Evolutionary conservation across 192 early-diverging fungal genomes (phyloP), one percentile per base, ranked within the genome.

Genomic region (Nowakowskiella sp.): DNA sequence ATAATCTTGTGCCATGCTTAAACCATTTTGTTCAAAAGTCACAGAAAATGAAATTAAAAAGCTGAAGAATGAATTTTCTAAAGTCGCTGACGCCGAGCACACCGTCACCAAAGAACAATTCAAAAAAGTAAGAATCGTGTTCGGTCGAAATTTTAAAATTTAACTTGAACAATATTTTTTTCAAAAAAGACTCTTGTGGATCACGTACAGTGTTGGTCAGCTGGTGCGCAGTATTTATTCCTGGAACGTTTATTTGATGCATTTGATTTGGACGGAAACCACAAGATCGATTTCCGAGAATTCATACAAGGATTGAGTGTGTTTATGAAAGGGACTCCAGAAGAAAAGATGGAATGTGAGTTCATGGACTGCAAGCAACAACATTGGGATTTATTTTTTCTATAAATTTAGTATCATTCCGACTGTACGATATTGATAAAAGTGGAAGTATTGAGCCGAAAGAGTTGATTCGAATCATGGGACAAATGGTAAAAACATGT

Each of bases 361-460:
- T 57, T 16, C 66, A 51, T 24, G 67, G 54, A 47, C 2, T 51
- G 44, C 16, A 54, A 22, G 29, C 10, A 28, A 3, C 6, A 6
- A 22, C 2, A 28, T 28, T 2, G 42, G 2, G 23, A 8, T 21
- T 19, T 42, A 56, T 0, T 52, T 4, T 27, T 34, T 25, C 44
- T 16, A n/a, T n/a, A n/a, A n/a, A n/a, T 34, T 10, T 61, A 89
- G 86, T 89, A 47, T 84, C 83, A 2, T 89, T 89, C 65, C 73
- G 77, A 51, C 55, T 89, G 33, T 89, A 89, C 63, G 87, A 89
- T 71, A 73, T 88, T 30, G 79, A 89, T 51, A 81, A 84, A 49
- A 80, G 74, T 58, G 87, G 87, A 21, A 80, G 76, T 24, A 77
- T 89, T 21, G 82, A 85, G 61, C 77, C 73, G 42, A 74, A 77